A percentile compares a stretch with the other conserved stretches of the same genome.
Evolutionary conservation across 2,329 filamentous ascomycete genomes (phyloP).

Genomic region (Ophiostoma sp.): DNA sequence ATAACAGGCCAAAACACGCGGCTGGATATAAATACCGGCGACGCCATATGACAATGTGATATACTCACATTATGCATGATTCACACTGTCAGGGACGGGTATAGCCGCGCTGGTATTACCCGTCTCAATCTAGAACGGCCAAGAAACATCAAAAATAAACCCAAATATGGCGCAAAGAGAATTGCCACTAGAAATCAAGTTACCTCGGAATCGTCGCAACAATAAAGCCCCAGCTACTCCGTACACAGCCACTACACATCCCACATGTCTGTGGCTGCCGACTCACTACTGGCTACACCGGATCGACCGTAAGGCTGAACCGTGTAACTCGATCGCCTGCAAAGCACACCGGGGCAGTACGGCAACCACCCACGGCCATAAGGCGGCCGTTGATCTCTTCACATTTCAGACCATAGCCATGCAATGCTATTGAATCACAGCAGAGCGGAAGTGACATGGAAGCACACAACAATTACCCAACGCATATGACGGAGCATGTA

Average conservation of each 20-base stretch:
- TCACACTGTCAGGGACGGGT: not conserved
- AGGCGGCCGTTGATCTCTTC: no score
- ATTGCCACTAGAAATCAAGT: no score
- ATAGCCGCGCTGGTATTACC: not conserved
- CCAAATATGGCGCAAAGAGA: no score
- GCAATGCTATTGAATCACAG: not conserved
- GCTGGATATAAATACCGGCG: no score
- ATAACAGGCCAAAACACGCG: no score
- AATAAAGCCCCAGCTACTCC: not conserved
- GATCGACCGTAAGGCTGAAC: not conserved
- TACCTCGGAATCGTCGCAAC: no score
- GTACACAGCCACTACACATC: not conserved
- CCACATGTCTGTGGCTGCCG: no score
- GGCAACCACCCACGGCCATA: no score
- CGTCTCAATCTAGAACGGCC: not conserved
- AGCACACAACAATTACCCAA: not conserved
- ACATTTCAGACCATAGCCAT: not conserved
- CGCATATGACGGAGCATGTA: not conserved
- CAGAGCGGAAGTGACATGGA: not conserved
- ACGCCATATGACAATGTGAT: no score
- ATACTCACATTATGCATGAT: not conserved
- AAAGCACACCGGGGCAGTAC: no score
- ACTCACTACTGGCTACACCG: not conserved
- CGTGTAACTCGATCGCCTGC: not conserved
- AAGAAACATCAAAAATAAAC: no score